phyloP scores from a whole-genome alignment of 306 rosid species.

The Quercus mongolica region DNA sequence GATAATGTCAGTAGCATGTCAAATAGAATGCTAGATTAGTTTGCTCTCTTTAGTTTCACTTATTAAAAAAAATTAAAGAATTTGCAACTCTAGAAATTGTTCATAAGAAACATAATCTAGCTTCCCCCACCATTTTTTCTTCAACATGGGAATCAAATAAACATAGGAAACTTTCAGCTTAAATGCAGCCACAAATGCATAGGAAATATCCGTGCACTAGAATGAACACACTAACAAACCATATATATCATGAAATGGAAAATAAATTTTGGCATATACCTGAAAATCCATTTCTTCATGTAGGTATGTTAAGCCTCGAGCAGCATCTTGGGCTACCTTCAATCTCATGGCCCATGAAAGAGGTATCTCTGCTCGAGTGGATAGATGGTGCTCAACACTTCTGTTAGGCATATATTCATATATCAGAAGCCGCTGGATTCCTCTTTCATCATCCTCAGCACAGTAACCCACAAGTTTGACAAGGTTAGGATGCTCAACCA shows the following conservation, averaged over 20 bases:
- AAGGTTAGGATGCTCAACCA: slow-evolving; percentile 93
- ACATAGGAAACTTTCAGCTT: background rate
- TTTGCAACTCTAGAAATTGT: background rate
- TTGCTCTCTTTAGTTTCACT: background rate
- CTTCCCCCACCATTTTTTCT: background rate
- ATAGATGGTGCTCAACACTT: slow-evolving; percentile 80
- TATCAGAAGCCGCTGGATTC: slow-evolving; percentile 86
- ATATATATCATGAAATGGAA: slow-evolving; percentile 7
- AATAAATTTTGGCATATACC: slow-evolving; percentile 36
- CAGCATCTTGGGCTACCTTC: slow-evolving; percentile 86
- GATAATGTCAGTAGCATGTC: slow-evolving; percentile 20
- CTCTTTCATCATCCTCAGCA: slow-evolving; percentile 97
- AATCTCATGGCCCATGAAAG: slow-evolving; percentile 80
- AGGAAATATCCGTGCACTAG: background rate
- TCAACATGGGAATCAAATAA: slow-evolving; percentile 9
- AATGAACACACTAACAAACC: slow-evolving; percentile 3
- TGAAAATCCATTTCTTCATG: slow-evolving; percentile 94
- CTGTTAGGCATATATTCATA: slow-evolving; percentile 85
- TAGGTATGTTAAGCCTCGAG: slow-evolving; percentile 83
- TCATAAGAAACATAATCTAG: background rate
- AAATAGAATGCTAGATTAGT: slow-evolving; percentile 18
- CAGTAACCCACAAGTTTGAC: slow-evolving; percentile 94
- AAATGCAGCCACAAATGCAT: background rate
- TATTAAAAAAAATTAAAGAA: background rate
- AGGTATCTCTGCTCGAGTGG: slow-evolving; percentile 55